Evolutionary conservation across 2,329 filamentous ascomycete species (phyloP).

Genomic region (Fusarium sp.): DNA sequence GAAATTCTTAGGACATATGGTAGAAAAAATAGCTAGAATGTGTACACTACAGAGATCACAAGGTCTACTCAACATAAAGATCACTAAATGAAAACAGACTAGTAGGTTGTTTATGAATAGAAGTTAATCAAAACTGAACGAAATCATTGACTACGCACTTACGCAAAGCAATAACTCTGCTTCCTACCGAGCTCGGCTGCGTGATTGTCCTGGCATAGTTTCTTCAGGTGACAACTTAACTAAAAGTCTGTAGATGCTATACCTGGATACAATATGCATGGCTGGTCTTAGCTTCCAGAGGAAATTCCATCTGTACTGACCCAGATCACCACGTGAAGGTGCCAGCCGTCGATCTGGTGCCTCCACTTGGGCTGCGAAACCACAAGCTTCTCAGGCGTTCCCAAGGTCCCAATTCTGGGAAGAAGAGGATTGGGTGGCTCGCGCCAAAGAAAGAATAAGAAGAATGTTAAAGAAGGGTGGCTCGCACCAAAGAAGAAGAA

Average conservation of each 20-base stretch:
- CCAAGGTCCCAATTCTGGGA: too few relatives aligned
- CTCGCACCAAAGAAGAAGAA: too few relatives aligned
- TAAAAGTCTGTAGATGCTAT: not conserved
- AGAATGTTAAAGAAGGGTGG: too few relatives aligned
- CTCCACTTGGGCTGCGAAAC: not conserved
- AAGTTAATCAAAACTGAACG: not conserved
- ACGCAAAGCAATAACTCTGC: not conserved
- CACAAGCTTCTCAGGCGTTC: not conserved
- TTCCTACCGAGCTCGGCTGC: not conserved
- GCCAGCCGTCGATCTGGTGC: not conserved
- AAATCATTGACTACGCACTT: not conserved
- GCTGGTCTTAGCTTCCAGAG: not conserved
- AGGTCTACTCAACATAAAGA: too few relatives aligned
- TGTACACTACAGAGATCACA: not conserved
- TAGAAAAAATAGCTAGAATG: not conserved
- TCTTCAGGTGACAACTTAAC: not conserved
- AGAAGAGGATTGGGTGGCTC: too few relatives aligned
- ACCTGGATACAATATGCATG: not conserved
- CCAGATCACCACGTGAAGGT: not conserved
- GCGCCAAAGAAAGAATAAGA: too few relatives aligned
- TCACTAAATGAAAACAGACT: not conserved
- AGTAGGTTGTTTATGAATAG: not conserved
- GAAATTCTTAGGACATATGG: not conserved
- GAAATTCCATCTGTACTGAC: not conserved
- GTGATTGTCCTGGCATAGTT: not conserved